phyloP scores from a whole-genome alignment of 331 rosid genomes.

The Pyracantha coccinea region DNA sequence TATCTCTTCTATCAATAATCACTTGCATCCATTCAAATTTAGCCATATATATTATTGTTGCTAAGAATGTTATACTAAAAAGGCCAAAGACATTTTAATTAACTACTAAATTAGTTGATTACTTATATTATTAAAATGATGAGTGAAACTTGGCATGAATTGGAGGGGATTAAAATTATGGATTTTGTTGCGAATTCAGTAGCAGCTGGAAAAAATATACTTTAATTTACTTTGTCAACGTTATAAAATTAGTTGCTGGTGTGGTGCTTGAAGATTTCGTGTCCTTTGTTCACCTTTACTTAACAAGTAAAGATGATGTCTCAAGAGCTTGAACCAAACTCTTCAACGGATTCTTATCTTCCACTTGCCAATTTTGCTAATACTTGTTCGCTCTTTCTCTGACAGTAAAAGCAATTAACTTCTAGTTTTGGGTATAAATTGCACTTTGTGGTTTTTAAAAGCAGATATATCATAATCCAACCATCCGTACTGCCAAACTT shows the following conservation, averaged over 20 bases:
- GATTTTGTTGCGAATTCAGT: neutral
- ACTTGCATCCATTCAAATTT: no score
- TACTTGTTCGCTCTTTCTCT: neutral
- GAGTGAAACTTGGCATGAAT: neutral
- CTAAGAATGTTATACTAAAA: neutral
- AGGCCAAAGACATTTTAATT: no score
- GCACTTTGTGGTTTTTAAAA: conserved; percentile 19
- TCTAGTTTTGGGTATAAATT: conserved; percentile 17
- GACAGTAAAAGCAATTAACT: conserved; percentile 5
- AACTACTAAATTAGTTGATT: neutral
- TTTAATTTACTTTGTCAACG: neutral
- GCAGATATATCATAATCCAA: neutral
- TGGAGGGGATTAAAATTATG: neutral
- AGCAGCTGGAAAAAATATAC: neutral
- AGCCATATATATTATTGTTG: no score
- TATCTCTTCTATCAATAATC: no score
- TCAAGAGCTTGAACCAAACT: conserved; percentile 7
- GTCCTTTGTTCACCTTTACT: neutral
- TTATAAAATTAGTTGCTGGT: neutral
- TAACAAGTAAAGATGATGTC: neutral
- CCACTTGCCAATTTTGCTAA: conserved; percentile 7
- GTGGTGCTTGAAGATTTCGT: conserved; percentile 11
- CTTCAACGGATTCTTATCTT: conserved; percentile 5
- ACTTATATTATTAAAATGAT: neutral
- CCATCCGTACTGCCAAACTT: neutral